Evolutionary conservation across 495 filamentous ascomycete genomes (phyloP).

Genomic region (Penicillium soppii): DNA sequence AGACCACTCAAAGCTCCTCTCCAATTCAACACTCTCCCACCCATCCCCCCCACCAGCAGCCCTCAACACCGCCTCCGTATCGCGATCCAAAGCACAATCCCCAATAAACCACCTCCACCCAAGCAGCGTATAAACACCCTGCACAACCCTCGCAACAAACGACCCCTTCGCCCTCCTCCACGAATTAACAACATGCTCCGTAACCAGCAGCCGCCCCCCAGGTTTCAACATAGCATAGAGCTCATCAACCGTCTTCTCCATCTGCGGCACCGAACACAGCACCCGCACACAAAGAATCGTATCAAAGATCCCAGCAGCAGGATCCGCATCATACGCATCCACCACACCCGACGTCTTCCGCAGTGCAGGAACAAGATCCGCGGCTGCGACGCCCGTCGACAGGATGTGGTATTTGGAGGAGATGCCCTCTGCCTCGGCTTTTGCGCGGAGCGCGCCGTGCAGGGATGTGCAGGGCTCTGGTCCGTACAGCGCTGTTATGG

Average conservation of each 20-base stretch:
- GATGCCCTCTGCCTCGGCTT: slow-evolving; percentile 50
- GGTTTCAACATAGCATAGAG: slow-evolving; percentile 64
- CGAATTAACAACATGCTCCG: slow-evolving; percentile 65
- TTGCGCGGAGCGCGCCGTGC: slow-evolving; percentile 48
- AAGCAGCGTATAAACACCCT: slow-evolving; percentile 30
- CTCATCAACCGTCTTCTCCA: slow-evolving; percentile 53
- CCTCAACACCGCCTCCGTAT: slow-evolving; percentile 52
- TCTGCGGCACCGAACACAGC: slow-evolving; percentile 68
- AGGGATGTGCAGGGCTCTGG: slow-evolving; percentile 63
- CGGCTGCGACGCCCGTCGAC: slow-evolving; percentile 57
- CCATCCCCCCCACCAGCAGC: slow-evolving; percentile 47
- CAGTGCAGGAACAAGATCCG: slow-evolving; percentile 36
- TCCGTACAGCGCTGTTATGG: slow-evolving; percentile 61
- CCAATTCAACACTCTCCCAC: slow-evolving; percentile 57
- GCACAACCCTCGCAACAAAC: slow-evolving; percentile 47
- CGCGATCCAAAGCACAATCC: slow-evolving; percentile 57
- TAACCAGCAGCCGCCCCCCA: slow-evolving; percentile 66
- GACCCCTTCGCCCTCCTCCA: slow-evolving; percentile 46
- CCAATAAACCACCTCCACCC: slow-evolving; percentile 53
- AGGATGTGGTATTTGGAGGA: slow-evolving; percentile 63
- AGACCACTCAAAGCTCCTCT: slow-evolving; percentile 44
- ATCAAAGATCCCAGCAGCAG: slow-evolving; percentile 54
- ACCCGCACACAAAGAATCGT: slow-evolving; percentile 69
- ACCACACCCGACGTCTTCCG: slow-evolving; percentile 36
- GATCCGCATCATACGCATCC: slow-evolving; percentile 6